Conservation (phyloP, 768 basidiomycete species). For the Boletus rex-veris region DNA sequence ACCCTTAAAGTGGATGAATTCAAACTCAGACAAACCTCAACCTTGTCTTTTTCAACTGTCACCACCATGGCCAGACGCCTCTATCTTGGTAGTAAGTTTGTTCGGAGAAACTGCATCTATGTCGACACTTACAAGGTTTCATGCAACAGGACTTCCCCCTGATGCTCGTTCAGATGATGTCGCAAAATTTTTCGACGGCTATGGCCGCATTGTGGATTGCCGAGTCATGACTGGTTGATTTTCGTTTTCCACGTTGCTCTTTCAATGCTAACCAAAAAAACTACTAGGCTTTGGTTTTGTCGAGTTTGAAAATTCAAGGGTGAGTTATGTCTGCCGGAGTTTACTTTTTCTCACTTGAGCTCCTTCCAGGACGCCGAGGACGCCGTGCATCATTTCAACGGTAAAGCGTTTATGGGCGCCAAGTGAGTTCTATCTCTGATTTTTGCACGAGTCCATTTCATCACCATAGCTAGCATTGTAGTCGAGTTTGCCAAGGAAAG, state of each 20-base stretch:
- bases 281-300: constrained; percentile 87
- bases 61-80: constrained; percentile 75
- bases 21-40: constrained; percentile 31
- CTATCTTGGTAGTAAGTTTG: constrained; percentile 73
- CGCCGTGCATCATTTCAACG: constrained; percentile 81
- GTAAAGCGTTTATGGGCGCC: constrained; percentile 85
- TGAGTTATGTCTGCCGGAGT: constrained; percentile 16
- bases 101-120: constrained; percentile 3
- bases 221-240: constrained; percentile 88
- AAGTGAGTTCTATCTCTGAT: constrained; percentile 37
- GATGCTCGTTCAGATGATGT: constrained; percentile 84
- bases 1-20: constrained; percentile 29
- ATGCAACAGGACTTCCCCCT: constrained; percentile 63
- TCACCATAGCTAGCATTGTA: constrained; percentile 60
- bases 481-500: constrained; percentile 96
- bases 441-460: neutral
- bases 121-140: neutral
- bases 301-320: constrained; percentile 88
- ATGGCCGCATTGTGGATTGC: constrained; percentile 85
- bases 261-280: constrained; percentile 17
- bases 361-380: constrained; percentile 85
- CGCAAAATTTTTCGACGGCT: constrained; percentile 85
- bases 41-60: constrained; percentile 27
- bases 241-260: neutral
- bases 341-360: constrained; percentile 10